Evolutionary conservation across 2,329 filamentous ascomycete genomes (phyloP), one percentile per base, ranked within the genome.

Genomic region (Pyricularia grisea): DNA sequence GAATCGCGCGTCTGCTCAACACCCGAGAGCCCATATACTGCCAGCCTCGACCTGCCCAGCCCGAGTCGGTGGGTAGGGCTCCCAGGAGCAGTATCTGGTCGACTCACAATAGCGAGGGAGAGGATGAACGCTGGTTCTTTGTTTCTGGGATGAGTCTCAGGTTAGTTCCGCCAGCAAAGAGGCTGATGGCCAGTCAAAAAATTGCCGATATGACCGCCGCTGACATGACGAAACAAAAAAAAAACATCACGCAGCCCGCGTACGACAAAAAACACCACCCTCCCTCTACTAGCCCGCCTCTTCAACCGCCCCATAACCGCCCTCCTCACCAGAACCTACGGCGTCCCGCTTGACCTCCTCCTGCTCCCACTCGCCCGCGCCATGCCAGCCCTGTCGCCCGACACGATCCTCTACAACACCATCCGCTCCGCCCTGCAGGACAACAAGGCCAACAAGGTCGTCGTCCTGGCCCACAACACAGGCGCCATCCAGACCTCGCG

Each of bases 281-380:
- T 79, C 2, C 77, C 79, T 1, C 75, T 73, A 11, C 71, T 82
- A 9, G 76, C 77, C 10, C 75, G 73, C 23, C 76, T 80, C 4
- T 80, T 81, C 70, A 74, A 75, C 63, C 74, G 77, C 11, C 75
- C 79, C 65, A 80, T 87, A 71, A 83, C 80, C 63, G 83, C 82
- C 74, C 82, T 86, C 65, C 82, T 85, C 70, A 78, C 80, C 69
- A 78, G 79, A 33, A 81, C 85, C 11, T 80, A 84, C 33, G 86
- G 87, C 70, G 78, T 84, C 2, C 79, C 84, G 50, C 83, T 87
- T 72, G 86, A 88, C 73, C 75, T 86, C 28, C 72, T 85, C 61
- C 77, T 67, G 2, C 66, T 67, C 36, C 36, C 31, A 11, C 36
- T 28, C 25, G 4, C 14, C 72, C 23, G 70, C 74, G n/a, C 72